Conservation (phyloP, 2,329 filamentous ascomycete genomes). For the Ceratocystiopsis brevicomis region DNA sequence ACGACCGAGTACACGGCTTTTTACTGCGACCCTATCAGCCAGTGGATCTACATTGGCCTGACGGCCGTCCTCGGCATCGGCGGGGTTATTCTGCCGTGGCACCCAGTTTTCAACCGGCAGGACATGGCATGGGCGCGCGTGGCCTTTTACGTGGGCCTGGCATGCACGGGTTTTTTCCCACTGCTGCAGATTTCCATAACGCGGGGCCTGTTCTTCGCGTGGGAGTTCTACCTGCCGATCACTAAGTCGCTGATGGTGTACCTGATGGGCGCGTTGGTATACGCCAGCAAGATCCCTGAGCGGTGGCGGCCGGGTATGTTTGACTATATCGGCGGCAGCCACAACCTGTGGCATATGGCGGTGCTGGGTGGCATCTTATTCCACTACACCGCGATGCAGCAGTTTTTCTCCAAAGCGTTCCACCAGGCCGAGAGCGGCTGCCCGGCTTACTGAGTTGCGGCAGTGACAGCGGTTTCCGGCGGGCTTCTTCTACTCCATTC, state of each 20-base stretch:
- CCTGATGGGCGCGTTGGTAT: conserved; percentile 64
- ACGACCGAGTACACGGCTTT: conserved; percentile 97
- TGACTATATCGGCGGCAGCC: conserved; percentile 85
- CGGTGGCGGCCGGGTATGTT: conserved; percentile 84
- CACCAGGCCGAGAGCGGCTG: conserved; percentile 43
- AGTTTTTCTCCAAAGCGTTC: conserved; percentile 72
- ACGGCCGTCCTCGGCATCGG: conserved; percentile 68
- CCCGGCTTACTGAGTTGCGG: conserved; percentile 27
- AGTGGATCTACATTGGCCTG: conserved; percentile 67
- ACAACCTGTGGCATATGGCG: conserved; percentile 94
- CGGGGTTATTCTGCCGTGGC: conserved; percentile 87
- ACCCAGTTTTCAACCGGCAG: conserved; percentile 77
- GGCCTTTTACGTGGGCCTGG: conserved; percentile 75
- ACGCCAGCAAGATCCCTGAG: conserved; percentile 84
- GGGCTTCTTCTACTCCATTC: neutral
- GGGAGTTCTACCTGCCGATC: conserved; percentile 76
- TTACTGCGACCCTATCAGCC: conserved; percentile 82
- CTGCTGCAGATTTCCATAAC: conserved; percentile 66
- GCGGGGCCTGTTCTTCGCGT: conserved; percentile 62
- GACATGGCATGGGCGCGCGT: conserved; percentile 92
- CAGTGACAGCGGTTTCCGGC: neutral
- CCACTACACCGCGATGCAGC: conserved; percentile 90
- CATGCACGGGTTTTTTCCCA: conserved; percentile 73
- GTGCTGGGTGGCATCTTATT: conserved; percentile 93
- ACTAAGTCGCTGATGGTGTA: conserved; percentile 77